phyloP scores from a whole-genome alignment of 1,284 basidiomycete genomes.

The Ustilago xerochloae region DNA sequence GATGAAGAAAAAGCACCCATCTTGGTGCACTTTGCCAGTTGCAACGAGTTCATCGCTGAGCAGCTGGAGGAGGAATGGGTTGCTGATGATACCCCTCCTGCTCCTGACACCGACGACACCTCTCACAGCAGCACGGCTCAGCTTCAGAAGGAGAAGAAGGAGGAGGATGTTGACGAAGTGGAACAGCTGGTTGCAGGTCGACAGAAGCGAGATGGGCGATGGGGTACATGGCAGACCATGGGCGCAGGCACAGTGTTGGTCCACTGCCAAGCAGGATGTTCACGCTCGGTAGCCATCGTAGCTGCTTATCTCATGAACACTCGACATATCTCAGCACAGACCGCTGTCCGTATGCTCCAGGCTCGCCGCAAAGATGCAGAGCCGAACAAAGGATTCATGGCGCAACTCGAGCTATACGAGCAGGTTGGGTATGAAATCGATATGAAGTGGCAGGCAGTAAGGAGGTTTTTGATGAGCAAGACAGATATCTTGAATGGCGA shows the following conservation, averaged over 20 bases:
- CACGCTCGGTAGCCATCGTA: conserved; percentile 65
- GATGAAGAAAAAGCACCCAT: conserved; percentile 68
- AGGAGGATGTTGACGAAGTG: conserved; percentile 9
- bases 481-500: conserved; percentile 58
- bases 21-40: conserved; percentile 64
- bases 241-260: conserved; percentile 66
- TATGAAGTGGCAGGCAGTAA: conserved; percentile 66
- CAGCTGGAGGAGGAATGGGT: conserved; percentile 57
- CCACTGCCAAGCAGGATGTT: conserved; percentile 69
- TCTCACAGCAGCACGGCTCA: background rate
- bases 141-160: background rate
- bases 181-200: conserved; percentile 33
- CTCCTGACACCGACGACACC: too few species aligned
- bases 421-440: conserved; percentile 66
- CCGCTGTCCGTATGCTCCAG: conserved; percentile 65
- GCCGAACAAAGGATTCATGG: conserved; percentile 67
- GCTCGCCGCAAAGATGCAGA: conserved; percentile 58
- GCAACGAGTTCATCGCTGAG: conserved; percentile 61
- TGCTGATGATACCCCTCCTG: conserved; percentile 11
- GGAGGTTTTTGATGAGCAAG: conserved; percentile 68
- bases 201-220: conserved; percentile 36
- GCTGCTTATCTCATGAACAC: conserved; percentile 69
- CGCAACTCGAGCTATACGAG: conserved; percentile 69
- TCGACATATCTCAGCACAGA: conserved; percentile 53
- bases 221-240: conserved; percentile 53